phyloP scores from a whole-genome alignment of 2,329 filamentous ascomycete genomes.

The Paecilomyces fulvus region DNA sequence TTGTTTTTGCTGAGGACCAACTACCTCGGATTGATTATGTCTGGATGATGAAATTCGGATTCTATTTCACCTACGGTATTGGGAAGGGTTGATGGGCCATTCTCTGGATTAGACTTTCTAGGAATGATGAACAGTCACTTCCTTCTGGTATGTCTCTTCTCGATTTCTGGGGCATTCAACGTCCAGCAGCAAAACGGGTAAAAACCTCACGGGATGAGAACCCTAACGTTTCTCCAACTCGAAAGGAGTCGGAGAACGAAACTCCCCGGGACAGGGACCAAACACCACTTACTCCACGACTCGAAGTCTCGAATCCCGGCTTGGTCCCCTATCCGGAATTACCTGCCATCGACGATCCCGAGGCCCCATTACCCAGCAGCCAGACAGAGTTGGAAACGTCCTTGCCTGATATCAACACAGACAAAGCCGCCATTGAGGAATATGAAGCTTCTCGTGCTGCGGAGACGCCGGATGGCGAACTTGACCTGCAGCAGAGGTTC shows the following conservation, averaged over 20 bases:
- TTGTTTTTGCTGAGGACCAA: background rate
- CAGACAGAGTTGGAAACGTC: constrained; percentile 64
- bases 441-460: constrained; percentile 65
- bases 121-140: background rate
- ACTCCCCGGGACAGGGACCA: background rate
- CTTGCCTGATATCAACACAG: constrained; percentile 58
- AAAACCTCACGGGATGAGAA: constrained; percentile 15
- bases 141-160: constrained; percentile 24
- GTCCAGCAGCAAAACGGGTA: constrained; percentile 20
- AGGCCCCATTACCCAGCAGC: constrained; percentile 20
- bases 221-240: background rate
- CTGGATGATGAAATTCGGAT: background rate
- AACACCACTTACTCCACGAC: background rate
- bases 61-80: background rate
- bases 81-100: background rate
- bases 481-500: constrained; percentile 42
- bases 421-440: constrained; percentile 65
- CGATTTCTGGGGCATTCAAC: constrained; percentile 28
- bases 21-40: background rate
- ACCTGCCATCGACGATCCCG: constrained; percentile 22
- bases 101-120: background rate
- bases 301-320: background rate
- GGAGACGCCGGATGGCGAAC: constrained; percentile 31
- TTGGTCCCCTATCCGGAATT: background rate
- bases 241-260: background rate